phyloP scores from a whole-genome alignment of 345 rosid genomes.

The Eucalyptus grandis region DNA sequence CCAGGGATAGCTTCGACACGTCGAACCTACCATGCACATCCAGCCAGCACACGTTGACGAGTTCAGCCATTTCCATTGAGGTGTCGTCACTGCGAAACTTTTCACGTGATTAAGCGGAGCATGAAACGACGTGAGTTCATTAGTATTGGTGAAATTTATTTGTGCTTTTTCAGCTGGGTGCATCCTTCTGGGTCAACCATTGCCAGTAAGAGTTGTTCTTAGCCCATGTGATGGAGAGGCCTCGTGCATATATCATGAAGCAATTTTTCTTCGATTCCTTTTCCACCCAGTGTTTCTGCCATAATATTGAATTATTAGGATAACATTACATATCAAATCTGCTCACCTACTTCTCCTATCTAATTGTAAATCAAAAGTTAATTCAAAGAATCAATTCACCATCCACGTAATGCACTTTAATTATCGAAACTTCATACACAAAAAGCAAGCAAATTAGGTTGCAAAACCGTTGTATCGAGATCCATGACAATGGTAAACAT shows the following conservation, averaged over 20 bases:
- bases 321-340: neutral
- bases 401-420: fast-evolving
- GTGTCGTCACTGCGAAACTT: neutral
- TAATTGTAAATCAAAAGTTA: neutral
- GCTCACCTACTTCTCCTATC: neutral
- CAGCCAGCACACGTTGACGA: conserved; percentile 61
- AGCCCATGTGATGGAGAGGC: conserved; percentile 49
- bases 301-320: neutral
- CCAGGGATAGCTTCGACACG: conserved; percentile 35
- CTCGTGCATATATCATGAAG: conserved; percentile 52
- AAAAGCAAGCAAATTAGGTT: neutral
- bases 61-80: conserved; percentile 24
- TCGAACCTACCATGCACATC: conserved; percentile 32
- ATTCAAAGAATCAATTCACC: neutral
- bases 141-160: neutral
- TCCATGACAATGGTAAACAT: neutral
- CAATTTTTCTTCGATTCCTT: conserved; percentile 30
- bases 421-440: fast-evolving
- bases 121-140: neutral
- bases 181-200: conserved; percentile 27
- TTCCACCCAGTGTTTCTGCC: conserved; percentile 48
- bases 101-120: neutral
- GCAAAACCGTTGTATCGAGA: neutral
- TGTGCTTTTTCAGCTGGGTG: neutral
- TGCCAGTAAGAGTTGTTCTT: conserved; percentile 37